phyloP scores from a whole-genome alignment of 2,329 filamentous ascomycete genomes.

The Trichoderma koningii region DNA sequence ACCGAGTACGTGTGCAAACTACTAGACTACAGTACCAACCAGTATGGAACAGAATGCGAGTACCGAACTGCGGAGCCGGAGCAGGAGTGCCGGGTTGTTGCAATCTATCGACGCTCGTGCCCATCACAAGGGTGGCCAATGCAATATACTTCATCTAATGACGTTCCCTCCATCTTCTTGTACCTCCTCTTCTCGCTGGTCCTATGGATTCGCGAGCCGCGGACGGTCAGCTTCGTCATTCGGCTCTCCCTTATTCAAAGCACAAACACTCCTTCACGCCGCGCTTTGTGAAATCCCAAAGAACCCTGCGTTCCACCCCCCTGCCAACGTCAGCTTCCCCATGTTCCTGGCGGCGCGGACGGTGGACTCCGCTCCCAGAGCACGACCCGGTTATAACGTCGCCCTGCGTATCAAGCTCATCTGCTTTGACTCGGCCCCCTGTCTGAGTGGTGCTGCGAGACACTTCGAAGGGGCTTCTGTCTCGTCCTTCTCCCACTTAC shows the following conservation, averaged over 20 bases:
- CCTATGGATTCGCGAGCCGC: not conserved
- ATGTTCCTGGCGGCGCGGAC: conserved; percentile 11
- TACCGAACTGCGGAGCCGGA: not conserved
- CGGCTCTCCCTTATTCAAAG: too few relatives aligned
- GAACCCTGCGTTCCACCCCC: conserved; percentile 7
- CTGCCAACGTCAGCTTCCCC: conserved; percentile 20
- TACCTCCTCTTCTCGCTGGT: not conserved
- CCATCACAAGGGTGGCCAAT: not conserved
- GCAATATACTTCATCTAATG: not conserved
- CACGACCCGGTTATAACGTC: conserved; percentile 11
- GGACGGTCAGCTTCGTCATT: not conserved
- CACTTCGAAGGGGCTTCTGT: not conserved
- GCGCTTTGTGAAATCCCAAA: not conserved
- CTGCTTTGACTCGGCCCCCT: conserved; percentile 3
- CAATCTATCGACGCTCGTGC: not conserved
- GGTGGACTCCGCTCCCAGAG: conserved; percentile 1
- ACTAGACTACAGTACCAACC: too few relatives aligned
- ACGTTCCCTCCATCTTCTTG: not conserved
- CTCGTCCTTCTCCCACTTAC: conserved; percentile 1
- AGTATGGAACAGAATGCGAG: not conserved
- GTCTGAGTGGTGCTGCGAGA: conserved; percentile 4
- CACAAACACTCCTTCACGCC: not conserved
- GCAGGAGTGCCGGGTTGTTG: not conserved
- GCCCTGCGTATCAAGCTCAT: conserved; percentile 17
- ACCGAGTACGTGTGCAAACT: too few relatives aligned